Conservation (phyloP, 2,329 filamentous ascomycete species). For the Calycina marina region DNA sequence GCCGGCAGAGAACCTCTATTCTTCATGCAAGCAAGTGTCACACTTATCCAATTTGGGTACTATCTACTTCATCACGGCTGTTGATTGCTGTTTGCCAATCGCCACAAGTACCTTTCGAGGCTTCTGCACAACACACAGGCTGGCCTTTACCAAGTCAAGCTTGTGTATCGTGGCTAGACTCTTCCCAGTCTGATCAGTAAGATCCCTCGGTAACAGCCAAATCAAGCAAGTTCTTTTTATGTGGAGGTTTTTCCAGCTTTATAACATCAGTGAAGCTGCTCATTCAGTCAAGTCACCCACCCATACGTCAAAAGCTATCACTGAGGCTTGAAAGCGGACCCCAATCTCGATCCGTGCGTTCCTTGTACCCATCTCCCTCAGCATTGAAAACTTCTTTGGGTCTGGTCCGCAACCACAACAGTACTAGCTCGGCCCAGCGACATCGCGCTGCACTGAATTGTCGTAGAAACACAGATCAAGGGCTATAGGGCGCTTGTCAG, state of each 20-base stretch:
- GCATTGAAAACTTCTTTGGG: conserved; percentile 11
- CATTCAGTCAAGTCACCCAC: no score
- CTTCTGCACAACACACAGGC: conserved; percentile 10
- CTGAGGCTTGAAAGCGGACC: background rate
- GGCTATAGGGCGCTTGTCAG: conserved; percentile 18
- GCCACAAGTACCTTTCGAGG: conserved; percentile 11
- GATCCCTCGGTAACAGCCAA: no score
- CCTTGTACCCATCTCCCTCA: conserved; percentile 14
- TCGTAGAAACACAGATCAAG: conserved; percentile 12
- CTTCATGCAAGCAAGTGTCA: no score
- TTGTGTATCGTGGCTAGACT: conserved; percentile 1
- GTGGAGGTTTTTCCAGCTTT: no score
- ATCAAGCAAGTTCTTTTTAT: no score
- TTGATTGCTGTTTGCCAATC: conserved; percentile 18
- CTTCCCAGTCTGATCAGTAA: no score
- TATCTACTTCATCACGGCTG: no score
- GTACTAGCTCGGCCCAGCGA: conserved; percentile 8
- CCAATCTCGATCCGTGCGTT: conserved; percentile 12
- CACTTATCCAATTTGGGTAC: no score
- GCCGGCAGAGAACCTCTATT: conserved; percentile 18
- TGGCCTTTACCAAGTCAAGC: conserved; percentile 15
- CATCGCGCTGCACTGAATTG: conserved; percentile 12
- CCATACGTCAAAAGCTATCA: background rate
- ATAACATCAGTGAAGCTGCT: no score
- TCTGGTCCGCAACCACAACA: conserved; percentile 7